Evolutionary conservation across 1,284 basidiomycete genomes (phyloP).

Genomic region (Rhodotorula sp.): DNA sequence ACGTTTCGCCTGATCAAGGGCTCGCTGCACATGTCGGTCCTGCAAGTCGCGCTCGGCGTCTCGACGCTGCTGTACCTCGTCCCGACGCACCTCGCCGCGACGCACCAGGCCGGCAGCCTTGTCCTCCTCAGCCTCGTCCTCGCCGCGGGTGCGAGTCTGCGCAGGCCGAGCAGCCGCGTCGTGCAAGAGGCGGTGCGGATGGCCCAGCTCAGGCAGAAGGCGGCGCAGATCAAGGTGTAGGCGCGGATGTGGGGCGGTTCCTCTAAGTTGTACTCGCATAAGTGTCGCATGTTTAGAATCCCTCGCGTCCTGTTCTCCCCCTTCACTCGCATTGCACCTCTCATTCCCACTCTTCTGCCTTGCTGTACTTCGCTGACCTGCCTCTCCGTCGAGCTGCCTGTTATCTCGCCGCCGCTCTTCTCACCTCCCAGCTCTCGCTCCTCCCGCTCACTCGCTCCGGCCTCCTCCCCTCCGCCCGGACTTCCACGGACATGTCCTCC

Average conservation of each 20-base stretch:
- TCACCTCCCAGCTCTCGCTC: not conserved
- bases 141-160: constrained; percentile 53
- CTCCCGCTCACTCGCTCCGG: not conserved
- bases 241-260: not conserved
- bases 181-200: constrained; percentile 31
- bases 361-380: not conserved
- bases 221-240: constrained; percentile 22
- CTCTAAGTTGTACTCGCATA: not conserved
- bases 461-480: no score
- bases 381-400: no score
- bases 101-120: constrained; percentile 93
- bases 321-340: not conserved
- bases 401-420: not conserved
- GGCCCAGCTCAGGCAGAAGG: constrained; percentile 14
- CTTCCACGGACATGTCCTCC: not conserved
- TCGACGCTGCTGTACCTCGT: constrained; percentile 91
- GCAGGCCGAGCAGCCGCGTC: constrained; percentile 28
- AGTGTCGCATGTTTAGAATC: not conserved
- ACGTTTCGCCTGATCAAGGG: constrained; percentile 65
- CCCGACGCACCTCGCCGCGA: constrained; percentile 84
- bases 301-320: not conserved
- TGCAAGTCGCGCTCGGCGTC: constrained; percentile 88
- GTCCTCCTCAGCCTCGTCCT: constrained; percentile 82
- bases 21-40: constrained; percentile 77
- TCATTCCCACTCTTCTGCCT: not conserved